Percentiles rank a stretch among this genome's conserved stretches.
Conservation (phyloP, 371 early-diverging fungal species). For the Syncephalastrum monosporum region DNA sequence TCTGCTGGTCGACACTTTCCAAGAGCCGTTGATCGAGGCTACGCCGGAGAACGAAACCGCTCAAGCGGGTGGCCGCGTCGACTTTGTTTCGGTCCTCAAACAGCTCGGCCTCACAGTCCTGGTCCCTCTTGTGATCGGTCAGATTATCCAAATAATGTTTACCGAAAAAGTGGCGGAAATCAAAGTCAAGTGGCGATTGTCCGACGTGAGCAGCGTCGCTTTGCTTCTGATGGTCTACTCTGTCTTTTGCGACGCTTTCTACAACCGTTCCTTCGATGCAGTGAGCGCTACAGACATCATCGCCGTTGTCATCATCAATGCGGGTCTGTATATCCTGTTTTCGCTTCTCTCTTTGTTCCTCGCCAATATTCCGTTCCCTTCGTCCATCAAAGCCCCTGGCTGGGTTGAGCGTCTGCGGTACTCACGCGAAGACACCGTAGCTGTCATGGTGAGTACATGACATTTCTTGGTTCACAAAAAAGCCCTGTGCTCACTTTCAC, state of each 20-base stretch:
- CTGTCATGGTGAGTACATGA: constrained; percentile 40
- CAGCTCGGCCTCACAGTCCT: constrained; percentile 62
- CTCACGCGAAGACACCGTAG: constrained; percentile 47
- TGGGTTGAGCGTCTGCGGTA: constrained; percentile 36
- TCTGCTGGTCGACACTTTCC: constrained; percentile 44
- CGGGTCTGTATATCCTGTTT: constrained; percentile 38
- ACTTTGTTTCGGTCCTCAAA: constrained; percentile 48
- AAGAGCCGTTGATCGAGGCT: constrained; percentile 30
- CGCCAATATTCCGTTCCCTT: constrained; percentile 34
- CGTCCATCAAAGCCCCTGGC: constrained; percentile 12
- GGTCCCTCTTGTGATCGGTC: constrained; percentile 59
- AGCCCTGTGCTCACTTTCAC: neutral
- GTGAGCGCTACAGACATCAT: constrained; percentile 50
- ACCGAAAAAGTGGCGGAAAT: constrained; percentile 46
- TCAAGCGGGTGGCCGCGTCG: constrained; percentile 37
- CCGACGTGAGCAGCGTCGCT: constrained; percentile 51
- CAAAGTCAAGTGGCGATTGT: constrained; percentile 44
- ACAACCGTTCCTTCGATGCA: constrained; percentile 39
- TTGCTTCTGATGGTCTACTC: constrained; percentile 67
- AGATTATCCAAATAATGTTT: constrained; percentile 51
- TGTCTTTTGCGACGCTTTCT: constrained; percentile 67
- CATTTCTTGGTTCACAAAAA: neutral
- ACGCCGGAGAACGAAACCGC: constrained; percentile 35
- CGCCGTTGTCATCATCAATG: constrained; percentile 49
- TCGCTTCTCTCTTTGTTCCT: constrained; percentile 32